These are phyloP conservation scores for Solanum rostratum DNA, from an alignment of 257 asterid species.

Conservation along the genomic window DNA sequence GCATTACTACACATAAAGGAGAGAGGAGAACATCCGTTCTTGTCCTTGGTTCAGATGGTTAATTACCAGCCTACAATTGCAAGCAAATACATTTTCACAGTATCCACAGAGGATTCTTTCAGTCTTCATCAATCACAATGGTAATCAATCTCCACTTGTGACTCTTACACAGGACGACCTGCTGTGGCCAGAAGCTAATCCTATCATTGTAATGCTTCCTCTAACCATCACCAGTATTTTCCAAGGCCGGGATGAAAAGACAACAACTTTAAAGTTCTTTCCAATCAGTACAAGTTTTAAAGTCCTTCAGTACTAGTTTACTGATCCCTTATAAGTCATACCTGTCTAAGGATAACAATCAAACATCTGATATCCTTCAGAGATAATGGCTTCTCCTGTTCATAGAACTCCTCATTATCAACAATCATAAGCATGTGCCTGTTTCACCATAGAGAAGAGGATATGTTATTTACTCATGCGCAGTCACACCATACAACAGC, in stretches of 20 bases:
- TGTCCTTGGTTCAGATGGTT: background rate
- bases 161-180: background rate
- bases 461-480: conserved; percentile 8
- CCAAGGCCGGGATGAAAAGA: background rate
- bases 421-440: conserved; percentile 95
- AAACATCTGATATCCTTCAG: conserved; percentile 68
- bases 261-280: background rate
- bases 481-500: background rate
- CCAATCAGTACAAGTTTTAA: background rate
- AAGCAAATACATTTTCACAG: background rate
- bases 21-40: background rate
- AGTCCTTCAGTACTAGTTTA: background rate
- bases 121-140: background rate
- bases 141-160: background rate
- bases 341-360: conserved; percentile 88
- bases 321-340: conserved; percentile 11
- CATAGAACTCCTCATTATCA: conserved; percentile 95
- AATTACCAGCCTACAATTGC: background rate
- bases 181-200: background rate
- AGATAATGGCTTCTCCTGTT: conserved; percentile 80
- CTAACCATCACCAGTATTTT: background rate
- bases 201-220: background rate
- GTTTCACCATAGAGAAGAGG: conserved; percentile 17
- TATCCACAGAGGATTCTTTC: background rate
- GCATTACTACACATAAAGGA: background rate